Evolutionary conservation across 805 yeast genomes (phyloP).

Genomic region (Yarrowia keelungensis): DNA sequence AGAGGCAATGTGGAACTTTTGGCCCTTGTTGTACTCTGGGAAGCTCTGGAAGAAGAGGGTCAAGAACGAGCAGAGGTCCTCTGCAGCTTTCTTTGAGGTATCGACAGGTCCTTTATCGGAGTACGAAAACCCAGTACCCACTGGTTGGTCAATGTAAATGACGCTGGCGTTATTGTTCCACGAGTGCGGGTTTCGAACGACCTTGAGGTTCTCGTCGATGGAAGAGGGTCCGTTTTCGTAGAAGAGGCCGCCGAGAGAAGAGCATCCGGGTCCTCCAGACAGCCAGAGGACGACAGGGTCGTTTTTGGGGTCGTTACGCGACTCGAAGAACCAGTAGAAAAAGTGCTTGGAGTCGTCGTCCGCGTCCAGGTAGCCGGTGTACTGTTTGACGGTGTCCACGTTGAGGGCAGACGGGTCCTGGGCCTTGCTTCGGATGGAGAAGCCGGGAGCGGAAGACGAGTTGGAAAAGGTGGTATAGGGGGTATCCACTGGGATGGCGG

Average conservation of each 20-base stretch:
- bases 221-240: conserved; percentile 83
- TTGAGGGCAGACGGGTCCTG: conserved; percentile 54
- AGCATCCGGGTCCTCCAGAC: conserved; percentile 89
- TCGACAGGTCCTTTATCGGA: conserved; percentile 51
- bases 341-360: conserved; percentile 79
- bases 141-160: conserved; percentile 83
- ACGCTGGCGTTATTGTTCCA: conserved; percentile 84
- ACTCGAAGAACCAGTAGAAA: conserved; percentile 79
- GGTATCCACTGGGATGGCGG: background rate
- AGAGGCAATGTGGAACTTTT: conserved; percentile 79
- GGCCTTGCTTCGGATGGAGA: background rate
- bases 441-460: conserved; percentile 3
- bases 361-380: conserved; percentile 77
- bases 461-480: conserved; percentile 8
- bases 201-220: conserved; percentile 60
- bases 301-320: conserved; percentile 76
- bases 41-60: conserved; percentile 76
- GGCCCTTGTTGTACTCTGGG: conserved; percentile 45
- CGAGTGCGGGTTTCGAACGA: conserved; percentile 69
- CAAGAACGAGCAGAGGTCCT: conserved; percentile 76
- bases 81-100: conserved; percentile 75
- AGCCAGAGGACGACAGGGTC: conserved; percentile 84
- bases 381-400: conserved; percentile 76
- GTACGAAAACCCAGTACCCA: conserved; percentile 75
- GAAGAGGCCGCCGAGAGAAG: conserved; percentile 77